Conservation (phyloP, 495 filamentous ascomycete genomes). For the Copromyces sp. region DNA sequence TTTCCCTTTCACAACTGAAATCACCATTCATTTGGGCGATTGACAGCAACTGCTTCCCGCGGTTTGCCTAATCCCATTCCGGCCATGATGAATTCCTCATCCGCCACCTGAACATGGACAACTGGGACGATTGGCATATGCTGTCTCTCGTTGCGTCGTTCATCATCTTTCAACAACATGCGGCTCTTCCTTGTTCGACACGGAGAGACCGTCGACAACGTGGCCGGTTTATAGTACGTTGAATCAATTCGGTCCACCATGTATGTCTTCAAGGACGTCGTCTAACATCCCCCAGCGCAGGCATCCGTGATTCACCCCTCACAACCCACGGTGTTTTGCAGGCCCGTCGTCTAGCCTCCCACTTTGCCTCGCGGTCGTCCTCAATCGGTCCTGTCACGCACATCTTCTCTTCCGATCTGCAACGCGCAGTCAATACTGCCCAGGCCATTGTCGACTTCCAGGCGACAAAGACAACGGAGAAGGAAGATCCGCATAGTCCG, state of each 20-base stretch:
- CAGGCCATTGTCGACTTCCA: slow-evolving; percentile 50
- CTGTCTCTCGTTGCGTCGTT: not conserved
- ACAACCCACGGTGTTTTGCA: slow-evolving; percentile 78
- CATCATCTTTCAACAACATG: slow-evolving; percentile 32
- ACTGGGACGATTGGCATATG: not conserved
- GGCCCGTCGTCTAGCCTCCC: slow-evolving; percentile 49
- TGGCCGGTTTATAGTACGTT: slow-evolving; percentile 61
- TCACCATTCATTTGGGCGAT: not conserved
- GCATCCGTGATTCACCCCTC: slow-evolving; percentile 63
- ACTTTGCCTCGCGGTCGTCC: slow-evolving; percentile 42
- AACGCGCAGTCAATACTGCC: slow-evolving; percentile 63
- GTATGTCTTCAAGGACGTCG: not conserved
- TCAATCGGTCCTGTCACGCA: slow-evolving; percentile 38
- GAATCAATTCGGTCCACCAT: not conserved
- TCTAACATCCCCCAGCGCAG: slow-evolving; percentile 50
- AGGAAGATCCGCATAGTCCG: not conserved
- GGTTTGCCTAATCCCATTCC: not conserved
- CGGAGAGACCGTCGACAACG: slow-evolving; percentile 82
- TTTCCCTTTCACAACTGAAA: not conserved
- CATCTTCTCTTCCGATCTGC: slow-evolving; percentile 72
- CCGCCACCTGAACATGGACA: not conserved
- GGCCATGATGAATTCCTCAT: not conserved
- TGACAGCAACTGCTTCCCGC: not conserved
- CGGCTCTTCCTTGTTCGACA: slow-evolving; percentile 71
- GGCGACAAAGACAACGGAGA: not conserved